Base-by-base conservation (phyloP, 768 basidiomycete genomes). In the Phylloporus arenicola region DNA sequence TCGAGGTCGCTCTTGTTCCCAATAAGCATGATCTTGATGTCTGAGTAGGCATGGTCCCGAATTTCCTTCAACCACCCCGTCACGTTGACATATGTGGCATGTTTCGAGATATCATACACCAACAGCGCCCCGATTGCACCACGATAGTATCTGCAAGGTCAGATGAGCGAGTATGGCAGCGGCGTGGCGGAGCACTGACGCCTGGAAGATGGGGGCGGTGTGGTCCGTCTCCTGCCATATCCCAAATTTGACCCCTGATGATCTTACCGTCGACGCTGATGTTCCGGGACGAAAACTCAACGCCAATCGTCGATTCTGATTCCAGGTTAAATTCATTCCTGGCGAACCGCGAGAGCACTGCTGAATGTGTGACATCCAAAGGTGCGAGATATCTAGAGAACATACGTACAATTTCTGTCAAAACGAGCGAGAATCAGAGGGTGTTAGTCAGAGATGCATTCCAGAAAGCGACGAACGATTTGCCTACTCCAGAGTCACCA, bases 1-100 rank as follows among this genome's bases (percentile, higher is more conserved):
- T 96, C 93, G 78, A 99, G 84, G 80, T 99, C 96, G 68, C 91
- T 93, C 86, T 99, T 97, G 78, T 97, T 97, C 11, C 92, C 92
- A 10, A 95, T 91, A 35, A 95, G 80, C 91, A 93, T 93, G 65
- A 95, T 95, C 45, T 89, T 90, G 52, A 92, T 92, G 75, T 88
- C 92, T 46, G 86, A 84, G 65, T 89, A 85, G 47, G 94, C 93
- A 64, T 96, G 93, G 68, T 97, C 93, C 53, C 92, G 83, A 44
- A 97, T 77, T 70, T 96, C 94, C 76, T 97, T 97, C 71, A 97
- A 76, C 94, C 94, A 97, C 71, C 94, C 81, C 47, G 84, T 86
- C 42, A 97, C 91, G 67, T 91, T 95, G 68, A 84, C 87, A 67
- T 92, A 99, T 41, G 96, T 96, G 51, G 86, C 85, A 62, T 92